A percentile compares a stretch with the other conserved stretches of the same genome.
These are phyloP conservation scores for Pilaira anomala DNA, from an alignment of 192 early-diverging fungal genomes.

Conservation along the genomic window DNA sequence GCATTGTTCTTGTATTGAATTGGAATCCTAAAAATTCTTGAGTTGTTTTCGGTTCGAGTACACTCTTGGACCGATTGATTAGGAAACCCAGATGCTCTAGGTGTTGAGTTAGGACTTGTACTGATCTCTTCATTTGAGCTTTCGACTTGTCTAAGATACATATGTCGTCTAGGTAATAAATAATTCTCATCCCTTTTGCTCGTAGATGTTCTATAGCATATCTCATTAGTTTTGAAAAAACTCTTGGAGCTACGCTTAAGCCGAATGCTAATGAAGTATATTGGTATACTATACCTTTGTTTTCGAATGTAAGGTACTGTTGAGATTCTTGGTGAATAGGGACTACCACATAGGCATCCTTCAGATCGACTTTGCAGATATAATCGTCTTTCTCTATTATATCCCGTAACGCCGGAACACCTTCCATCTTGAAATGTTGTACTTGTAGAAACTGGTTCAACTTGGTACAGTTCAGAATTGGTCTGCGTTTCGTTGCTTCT, in stretches of 20 bases:
- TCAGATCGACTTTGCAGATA: slow-evolving; percentile 23
- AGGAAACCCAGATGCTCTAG: slow-evolving; percentile 6
- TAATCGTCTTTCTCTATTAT: slow-evolving; percentile 19
- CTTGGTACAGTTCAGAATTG: slow-evolving; percentile 13
- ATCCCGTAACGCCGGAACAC: slow-evolving; percentile 23
- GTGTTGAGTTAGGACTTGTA: not conserved
- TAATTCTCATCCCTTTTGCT: slow-evolving; percentile 9
- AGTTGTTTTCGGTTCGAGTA: not conserved
- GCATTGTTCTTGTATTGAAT: slow-evolving; percentile 11
- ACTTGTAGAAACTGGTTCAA: slow-evolving; percentile 22
- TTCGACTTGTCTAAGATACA: slow-evolving; percentile 11
- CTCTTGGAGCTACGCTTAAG: slow-evolving; percentile 15
- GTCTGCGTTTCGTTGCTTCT: slow-evolving; percentile 13
- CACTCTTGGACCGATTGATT: slow-evolving; percentile 13
- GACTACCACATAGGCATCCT: slow-evolving; percentile 27
- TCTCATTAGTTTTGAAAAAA: slow-evolving; percentile 20
- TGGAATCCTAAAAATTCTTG: slow-evolving; percentile 18
- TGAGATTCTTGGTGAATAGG: slow-evolving; percentile 13
- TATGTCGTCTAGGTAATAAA: slow-evolving; percentile 24
- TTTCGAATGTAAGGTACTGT: slow-evolving; percentile 7
- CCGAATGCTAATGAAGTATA: slow-evolving; percentile 22
- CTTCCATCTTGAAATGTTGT: slow-evolving; percentile 35
- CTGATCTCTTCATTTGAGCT: not conserved
- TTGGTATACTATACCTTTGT: slow-evolving; percentile 13
- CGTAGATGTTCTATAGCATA: slow-evolving; percentile 20